phyloP scores from a whole-genome alignment of 257 asterid genomes.

The Solanum gandarillasii region DNA sequence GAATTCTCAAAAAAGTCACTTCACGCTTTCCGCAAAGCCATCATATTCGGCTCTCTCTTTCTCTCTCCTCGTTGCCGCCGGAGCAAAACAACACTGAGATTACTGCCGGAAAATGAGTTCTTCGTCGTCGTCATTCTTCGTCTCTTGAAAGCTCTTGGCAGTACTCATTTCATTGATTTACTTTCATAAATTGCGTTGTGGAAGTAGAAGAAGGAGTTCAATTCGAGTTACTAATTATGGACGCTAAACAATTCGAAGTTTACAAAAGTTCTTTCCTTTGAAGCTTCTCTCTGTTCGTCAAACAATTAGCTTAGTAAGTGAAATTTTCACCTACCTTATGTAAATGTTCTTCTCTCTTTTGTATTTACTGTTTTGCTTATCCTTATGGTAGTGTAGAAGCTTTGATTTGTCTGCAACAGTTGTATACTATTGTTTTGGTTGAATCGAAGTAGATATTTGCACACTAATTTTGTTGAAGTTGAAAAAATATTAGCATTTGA shows the following conservation, averaged over 20 bases:
- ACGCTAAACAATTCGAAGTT: constrained; percentile 45
- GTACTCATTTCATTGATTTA: neutral
- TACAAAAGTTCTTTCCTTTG: constrained; percentile 37
- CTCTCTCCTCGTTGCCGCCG: neutral
- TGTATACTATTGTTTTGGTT: neutral
- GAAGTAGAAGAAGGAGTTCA: neutral
- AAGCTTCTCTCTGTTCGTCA: neutral
- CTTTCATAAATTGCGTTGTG: neutral
- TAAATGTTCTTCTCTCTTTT: neutral
- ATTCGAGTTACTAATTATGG: constrained; percentile 27
- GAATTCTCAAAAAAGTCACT: neutral
- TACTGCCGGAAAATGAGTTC: neutral
- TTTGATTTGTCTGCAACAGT: neutral
- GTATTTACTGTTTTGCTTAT: neutral
- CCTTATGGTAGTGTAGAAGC: neutral
- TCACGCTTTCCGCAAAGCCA: neutral
- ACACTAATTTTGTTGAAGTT: neutral
- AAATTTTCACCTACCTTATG: neutral
- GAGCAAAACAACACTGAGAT: neutral
- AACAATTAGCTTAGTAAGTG: neutral
- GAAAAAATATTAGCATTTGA: neutral
- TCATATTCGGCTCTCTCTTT: neutral
- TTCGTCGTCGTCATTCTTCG: neutral
- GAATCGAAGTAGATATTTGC: neutral
- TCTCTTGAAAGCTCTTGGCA: neutral